These are phyloP conservation scores for Noccaea caerulescens DNA, from an alignment of 345 rosid species.

Conservation along the genomic window DNA sequence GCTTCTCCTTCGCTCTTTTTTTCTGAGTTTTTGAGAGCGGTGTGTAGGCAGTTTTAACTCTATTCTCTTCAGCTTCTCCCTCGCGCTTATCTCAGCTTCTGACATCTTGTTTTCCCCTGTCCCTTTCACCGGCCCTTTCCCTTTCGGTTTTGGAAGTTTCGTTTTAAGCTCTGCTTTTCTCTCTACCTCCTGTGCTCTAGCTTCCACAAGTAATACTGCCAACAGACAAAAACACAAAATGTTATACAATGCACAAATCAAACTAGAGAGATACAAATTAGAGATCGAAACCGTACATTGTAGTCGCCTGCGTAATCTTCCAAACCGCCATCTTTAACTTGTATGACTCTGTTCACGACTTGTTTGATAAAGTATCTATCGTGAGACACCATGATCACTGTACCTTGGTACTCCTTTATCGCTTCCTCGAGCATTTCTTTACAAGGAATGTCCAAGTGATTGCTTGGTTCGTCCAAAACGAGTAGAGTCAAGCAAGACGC, in stretches of 20 bases:
- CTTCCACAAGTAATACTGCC: conserved; percentile 92
- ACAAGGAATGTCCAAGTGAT: conserved; percentile 94
- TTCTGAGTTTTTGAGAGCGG: too few relatives aligned
- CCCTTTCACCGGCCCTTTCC: conserved; percentile 28
- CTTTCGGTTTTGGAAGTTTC: conserved; percentile 74
- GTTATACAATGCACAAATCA: background rate
- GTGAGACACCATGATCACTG: conserved; percentile 84
- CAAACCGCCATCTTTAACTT: conserved; percentile 66
- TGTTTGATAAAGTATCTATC: conserved; percentile 92
- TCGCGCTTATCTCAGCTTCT: conserved; percentile 93
- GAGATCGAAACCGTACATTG: conserved; percentile 52
- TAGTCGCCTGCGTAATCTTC: conserved; percentile 88
- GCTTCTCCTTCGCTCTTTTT: conserved; percentile 43
- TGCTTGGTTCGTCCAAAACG: conserved; percentile 90
- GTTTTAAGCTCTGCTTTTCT: conserved; percentile 83
- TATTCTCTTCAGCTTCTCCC: conserved; percentile 45
- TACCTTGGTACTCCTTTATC: conserved; percentile 78
- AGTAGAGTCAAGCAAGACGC: conserved; percentile 85
- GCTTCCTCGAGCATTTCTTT: conserved; percentile 99
- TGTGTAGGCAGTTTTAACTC: too few relatives aligned
- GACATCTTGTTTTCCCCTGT: conserved; percentile 89
- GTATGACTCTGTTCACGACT: conserved; percentile 90
- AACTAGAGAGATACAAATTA: background rate
- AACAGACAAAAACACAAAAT: background rate
- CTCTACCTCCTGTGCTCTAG: conserved; percentile 70